Percentiles rank a stretch among this genome's conserved stretches.
These are phyloP conservation scores for Russula sp. DNA, from an alignment of 768 basidiomycete species.

Conservation along the genomic window DNA sequence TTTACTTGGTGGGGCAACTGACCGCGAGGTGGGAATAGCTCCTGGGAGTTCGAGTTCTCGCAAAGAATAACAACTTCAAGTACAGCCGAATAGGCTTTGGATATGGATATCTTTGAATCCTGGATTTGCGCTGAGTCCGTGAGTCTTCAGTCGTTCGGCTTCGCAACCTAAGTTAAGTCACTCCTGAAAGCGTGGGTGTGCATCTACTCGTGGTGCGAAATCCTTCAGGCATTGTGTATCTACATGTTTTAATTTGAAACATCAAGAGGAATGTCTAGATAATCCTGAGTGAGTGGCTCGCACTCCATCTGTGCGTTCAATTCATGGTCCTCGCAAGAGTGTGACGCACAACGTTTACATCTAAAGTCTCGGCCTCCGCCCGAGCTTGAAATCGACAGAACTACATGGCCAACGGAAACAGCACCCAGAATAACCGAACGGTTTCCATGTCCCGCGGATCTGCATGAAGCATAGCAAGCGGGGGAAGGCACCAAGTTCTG, in stretches of 20 bases:
- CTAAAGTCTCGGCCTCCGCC: slow-evolving; percentile 71
- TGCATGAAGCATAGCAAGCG: slow-evolving; percentile 62
- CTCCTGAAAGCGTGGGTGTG: slow-evolving; percentile 64
- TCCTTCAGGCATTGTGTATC: background rate
- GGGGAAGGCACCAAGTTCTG: slow-evolving; percentile 48
- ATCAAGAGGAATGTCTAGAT: too few relatives aligned
- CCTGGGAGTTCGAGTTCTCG: background rate
- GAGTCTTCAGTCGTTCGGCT: slow-evolving; percentile 47
- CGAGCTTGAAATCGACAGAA: slow-evolving; percentile 40
- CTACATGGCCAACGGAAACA: slow-evolving; percentile 54
- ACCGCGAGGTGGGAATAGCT: slow-evolving; percentile 40
- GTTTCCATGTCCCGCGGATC: slow-evolving; percentile 51
- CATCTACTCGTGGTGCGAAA: slow-evolving; percentile 56
- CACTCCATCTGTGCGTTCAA: too few relatives aligned
- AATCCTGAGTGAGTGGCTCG: too few relatives aligned
- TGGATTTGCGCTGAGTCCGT: background rate
- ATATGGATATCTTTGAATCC: background rate
- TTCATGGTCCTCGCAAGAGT: slow-evolving; percentile 40
- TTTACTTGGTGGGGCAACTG: slow-evolving; percentile 46
- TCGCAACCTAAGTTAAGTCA: slow-evolving; percentile 58
- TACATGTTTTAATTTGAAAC: background rate
- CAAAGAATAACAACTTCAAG: too few relatives aligned
- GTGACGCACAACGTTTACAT: slow-evolving; percentile 66
- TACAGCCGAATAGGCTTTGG: slow-evolving; percentile 43
- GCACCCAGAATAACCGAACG: slow-evolving; percentile 64